Evolutionary conservation across 2,329 filamentous ascomycete species (phyloP).

Genomic region (Colletotrichum magnum): DNA sequence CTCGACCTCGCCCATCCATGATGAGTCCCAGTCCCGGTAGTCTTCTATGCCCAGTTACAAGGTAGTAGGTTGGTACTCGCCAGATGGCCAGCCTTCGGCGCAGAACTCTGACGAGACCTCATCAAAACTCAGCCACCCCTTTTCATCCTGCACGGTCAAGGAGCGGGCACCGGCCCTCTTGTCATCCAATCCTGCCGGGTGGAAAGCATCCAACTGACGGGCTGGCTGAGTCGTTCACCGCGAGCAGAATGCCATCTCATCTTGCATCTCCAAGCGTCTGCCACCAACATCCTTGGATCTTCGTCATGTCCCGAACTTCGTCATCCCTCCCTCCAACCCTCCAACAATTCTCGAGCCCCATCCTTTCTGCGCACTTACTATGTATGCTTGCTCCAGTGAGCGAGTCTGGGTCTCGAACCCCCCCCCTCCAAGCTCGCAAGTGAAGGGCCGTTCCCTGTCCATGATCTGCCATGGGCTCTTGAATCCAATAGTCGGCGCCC

Average conservation of each 20-base stretch:
- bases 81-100: constrained; percentile 14
- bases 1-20: no score
- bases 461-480: constrained; percentile 36
- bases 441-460: constrained; percentile 30
- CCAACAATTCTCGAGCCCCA: no score
- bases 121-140: constrained; percentile 38
- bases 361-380: no score
- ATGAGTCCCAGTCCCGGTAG: no score
- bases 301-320: constrained; percentile 23
- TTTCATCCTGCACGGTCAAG: constrained; percentile 29
- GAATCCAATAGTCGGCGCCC: constrained; percentile 28
- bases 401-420: constrained; percentile 34
- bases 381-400: constrained; percentile 14
- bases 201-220: constrained; percentile 6
- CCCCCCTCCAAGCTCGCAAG: constrained; percentile 14
- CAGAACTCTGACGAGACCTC: constrained; percentile 18
- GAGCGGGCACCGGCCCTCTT: constrained; percentile 30
- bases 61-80: no score
- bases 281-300: constrained; percentile 34
- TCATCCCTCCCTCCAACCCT: constrained; percentile 13
- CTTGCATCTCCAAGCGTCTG: constrained; percentile 37
- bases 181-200: constrained; percentile 28
- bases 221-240: constrained; percentile 29
- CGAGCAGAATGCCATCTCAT: constrained; percentile 37
- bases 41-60: no score